phyloP scores from a whole-genome alignment of 768 basidiomycete species.

The Ramaria sp. region DNA sequence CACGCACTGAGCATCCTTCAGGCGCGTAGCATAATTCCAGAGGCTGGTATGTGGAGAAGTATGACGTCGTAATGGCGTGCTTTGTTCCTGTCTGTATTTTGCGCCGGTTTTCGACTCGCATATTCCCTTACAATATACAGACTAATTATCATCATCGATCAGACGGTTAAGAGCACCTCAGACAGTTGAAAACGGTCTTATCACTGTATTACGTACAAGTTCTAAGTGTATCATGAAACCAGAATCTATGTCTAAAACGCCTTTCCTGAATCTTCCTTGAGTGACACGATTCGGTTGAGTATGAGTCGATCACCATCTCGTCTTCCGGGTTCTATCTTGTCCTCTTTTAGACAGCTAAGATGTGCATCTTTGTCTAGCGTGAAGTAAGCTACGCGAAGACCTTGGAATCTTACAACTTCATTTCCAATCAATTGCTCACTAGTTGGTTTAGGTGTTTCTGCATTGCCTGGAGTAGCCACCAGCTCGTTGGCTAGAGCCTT shows the following conservation, averaged over 20 bases:
- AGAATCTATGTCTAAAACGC: slow-evolving; percentile 7
- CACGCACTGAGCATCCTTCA: slow-evolving; percentile 61
- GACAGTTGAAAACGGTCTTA: not conserved
- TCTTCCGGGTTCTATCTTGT: slow-evolving; percentile 27
- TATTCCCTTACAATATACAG: not conserved
- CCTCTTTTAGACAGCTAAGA: slow-evolving; percentile 52
- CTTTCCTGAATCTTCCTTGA: slow-evolving; percentile 94
- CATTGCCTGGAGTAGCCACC: slow-evolving; percentile 23
- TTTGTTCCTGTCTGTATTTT: not conserved
- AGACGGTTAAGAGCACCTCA: not conserved
- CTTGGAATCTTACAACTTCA: slow-evolving; percentile 95
- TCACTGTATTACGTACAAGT: not conserved
- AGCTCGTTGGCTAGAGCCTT: slow-evolving; percentile 43
- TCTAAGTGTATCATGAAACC: not conserved
- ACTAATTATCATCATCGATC: not conserved
- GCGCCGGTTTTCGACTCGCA: not conserved
- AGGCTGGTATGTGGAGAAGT: slow-evolving; percentile 75
- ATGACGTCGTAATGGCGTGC: slow-evolving; percentile 32
- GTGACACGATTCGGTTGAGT: slow-evolving; percentile 82
- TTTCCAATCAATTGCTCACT: slow-evolving; percentile 76
- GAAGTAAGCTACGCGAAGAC: slow-evolving; percentile 91
- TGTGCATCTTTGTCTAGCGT: slow-evolving; percentile 81
- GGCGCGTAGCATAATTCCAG: slow-evolving; percentile 55
- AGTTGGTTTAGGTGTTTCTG: slow-evolving; percentile 60
- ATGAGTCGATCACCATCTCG: slow-evolving; percentile 71